phyloP scores from a whole-genome alignment of 164 flowering plant species.

The Houttuynia cordata region DNA sequence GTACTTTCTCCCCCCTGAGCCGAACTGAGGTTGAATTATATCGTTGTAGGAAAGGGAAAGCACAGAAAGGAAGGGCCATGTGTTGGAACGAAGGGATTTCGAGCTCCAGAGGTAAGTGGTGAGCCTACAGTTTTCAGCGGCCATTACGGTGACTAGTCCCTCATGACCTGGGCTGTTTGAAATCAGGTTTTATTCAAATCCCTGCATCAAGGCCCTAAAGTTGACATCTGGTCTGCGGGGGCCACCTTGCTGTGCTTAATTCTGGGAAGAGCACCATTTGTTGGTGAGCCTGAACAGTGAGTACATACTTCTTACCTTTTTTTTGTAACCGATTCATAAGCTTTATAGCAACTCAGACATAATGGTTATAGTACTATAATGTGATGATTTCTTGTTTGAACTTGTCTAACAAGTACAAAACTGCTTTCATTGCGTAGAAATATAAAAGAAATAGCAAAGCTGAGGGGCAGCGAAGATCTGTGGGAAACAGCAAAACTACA shows the following conservation, averaged over 20 bases:
- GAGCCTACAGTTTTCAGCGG: not conserved
- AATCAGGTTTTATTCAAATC: constrained; percentile 79
- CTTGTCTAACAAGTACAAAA: not conserved
- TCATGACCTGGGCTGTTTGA: not conserved
- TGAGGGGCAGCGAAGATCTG: constrained; percentile 82
- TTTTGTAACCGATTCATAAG: too few species aligned
- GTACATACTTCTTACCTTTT: constrained; percentile 2
- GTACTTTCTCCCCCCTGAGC: not conserved
- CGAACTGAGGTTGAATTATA: not conserved
- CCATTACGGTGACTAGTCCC: not conserved
- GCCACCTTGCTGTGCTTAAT: constrained; percentile 78
- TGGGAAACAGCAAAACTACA: constrained; percentile 97
- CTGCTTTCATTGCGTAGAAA: constrained; percentile 37
- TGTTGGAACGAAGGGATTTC: constrained; percentile 92
- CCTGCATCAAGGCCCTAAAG: constrained; percentile 67
- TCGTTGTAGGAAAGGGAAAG: constrained; percentile 49
- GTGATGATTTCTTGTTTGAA: not conserved
- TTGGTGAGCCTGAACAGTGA: constrained; percentile 89
- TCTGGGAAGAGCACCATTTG: constrained; percentile 71
- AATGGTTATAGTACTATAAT: not conserved
- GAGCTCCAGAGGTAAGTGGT: constrained; percentile 85
- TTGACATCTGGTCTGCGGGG: constrained; percentile 98
- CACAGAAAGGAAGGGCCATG: constrained; percentile 76
- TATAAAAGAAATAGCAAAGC: constrained; percentile 68
- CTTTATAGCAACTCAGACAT: too few species aligned